Percentiles rank a stretch among this genome's conserved stretches.
Evolutionary conservation across 805 yeast genomes (phyloP).

Genomic region (Candida maltosa): DNA sequence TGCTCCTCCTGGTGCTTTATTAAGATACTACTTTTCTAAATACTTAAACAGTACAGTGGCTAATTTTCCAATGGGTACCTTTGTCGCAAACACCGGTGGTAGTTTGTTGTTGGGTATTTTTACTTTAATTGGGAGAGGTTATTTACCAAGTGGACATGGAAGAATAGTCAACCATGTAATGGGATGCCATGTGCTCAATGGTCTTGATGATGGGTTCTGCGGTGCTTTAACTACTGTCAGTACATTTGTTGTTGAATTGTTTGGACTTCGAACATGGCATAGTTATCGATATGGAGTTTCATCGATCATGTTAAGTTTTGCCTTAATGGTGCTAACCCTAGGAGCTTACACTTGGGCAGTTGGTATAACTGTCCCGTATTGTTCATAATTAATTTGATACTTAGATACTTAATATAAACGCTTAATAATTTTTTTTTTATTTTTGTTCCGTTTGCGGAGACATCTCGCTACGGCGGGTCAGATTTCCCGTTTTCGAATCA

Average conservation of each 20-base stretch:
- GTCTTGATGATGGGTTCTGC: conserved; percentile 63
- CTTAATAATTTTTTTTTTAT: no score
- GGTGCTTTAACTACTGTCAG: conserved; percentile 74
- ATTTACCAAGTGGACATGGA: conserved; percentile 12
- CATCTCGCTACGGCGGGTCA: no score
- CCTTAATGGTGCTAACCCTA: conserved; percentile 50
- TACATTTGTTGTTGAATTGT: conserved; percentile 71
- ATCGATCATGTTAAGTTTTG: conserved; percentile 48
- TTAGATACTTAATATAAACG: no score
- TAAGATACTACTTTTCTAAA: conserved; percentile 54
- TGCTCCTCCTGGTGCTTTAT: conserved; percentile 67
- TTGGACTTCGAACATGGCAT: conserved; percentile 21
- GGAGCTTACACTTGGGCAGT: conserved; percentile 74
- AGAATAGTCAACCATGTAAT: conserved; percentile 26
- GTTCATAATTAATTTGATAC: no score
- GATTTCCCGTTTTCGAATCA: no score
- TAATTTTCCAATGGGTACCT: conserved; percentile 55
- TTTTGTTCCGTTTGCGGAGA: no score
- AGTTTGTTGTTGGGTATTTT: conserved; percentile 42
- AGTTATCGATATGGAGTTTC: conserved; percentile 50
- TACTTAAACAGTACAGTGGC: conserved; percentile 39
- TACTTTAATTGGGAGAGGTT: conserved; percentile 45
- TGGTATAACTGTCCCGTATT: conserved; percentile 35
- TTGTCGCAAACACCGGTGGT: conserved; percentile 47
- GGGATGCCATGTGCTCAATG: conserved; percentile 51